Percentiles rank a stretch among this genome's conserved stretches.
Evolutionary conservation across 2,329 filamentous ascomycete species (phyloP).

Genomic region (Hymenotorrendiella dingleyae): DNA sequence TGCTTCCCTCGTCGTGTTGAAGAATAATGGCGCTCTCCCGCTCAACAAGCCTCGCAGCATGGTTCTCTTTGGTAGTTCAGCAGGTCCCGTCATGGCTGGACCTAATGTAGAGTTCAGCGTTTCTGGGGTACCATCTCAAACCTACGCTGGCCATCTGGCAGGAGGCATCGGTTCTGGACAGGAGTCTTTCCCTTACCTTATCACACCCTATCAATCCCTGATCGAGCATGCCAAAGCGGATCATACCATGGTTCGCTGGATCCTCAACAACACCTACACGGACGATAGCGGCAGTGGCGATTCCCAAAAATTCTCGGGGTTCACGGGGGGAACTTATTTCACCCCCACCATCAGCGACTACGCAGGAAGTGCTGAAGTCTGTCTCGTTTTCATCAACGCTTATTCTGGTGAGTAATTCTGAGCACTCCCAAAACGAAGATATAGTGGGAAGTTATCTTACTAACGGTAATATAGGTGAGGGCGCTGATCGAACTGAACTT

Average conservation of each 20-base stretch:
- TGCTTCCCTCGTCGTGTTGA: conserved; percentile 68
- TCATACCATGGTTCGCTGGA: conserved; percentile 47
- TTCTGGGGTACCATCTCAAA: conserved; percentile 4
- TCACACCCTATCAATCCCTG: conserved; percentile 68
- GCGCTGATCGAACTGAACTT: conserved; percentile 55
- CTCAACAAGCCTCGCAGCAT: conserved; percentile 70
- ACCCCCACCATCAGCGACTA: conserved; percentile 54
- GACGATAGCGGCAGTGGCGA: neutral
- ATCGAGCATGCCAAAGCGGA: conserved; percentile 54
- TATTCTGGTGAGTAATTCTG: too few relatives aligned
- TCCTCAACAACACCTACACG: conserved; percentile 34
- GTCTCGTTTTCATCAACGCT: conserved; percentile 54
- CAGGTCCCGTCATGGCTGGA: conserved; percentile 40
- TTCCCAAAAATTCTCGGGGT: neutral
- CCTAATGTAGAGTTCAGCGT: conserved; percentile 11
- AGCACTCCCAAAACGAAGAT: too few relatives aligned
- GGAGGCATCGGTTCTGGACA: conserved; percentile 34
- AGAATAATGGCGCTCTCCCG: conserved; percentile 71
- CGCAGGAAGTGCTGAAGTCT: conserved; percentile 44
- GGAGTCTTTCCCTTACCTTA: conserved; percentile 65
- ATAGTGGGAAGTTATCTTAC: too few relatives aligned
- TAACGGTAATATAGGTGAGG: too few relatives aligned
- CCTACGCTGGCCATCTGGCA: conserved; percentile 11
- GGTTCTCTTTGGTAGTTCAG: conserved; percentile 76
- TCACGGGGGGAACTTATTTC: conserved; percentile 6